Base-by-base conservation (phyloP, 2,329 filamentous ascomycete genomes). In the Claviceps africana region DNA sequence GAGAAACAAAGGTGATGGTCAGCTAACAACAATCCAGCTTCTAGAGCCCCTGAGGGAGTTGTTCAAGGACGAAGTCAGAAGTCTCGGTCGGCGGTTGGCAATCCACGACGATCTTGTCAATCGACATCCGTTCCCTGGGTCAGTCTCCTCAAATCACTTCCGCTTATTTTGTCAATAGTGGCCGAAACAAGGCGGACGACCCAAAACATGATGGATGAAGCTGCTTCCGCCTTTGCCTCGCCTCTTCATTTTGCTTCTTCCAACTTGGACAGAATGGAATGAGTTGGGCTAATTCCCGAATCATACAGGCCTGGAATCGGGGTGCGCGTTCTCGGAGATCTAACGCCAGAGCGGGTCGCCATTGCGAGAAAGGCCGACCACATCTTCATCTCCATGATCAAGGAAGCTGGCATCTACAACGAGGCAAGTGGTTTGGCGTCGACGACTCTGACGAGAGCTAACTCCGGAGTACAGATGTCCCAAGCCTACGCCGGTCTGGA, bases 291-390 rank as follows among this genome's bases (percentile, higher is more conserved):
- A 28, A 54, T 53, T 39, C 49, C 22, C 54, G 85, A 42, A 84
- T 73, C 0, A 25, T 11, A n/a, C 21, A 48, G 47, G 10, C 48
- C 48, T 21, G 77, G 70, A 50, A 81, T 94, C 55, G 88, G 79
- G 15, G 86, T 93, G 58, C 78, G 87, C 51, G 84, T 95, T 55
- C 72, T 95, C 1, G 90, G 90, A 37, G 89, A 94, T 59, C 83
- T 95, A 15, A 95, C 87, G 1, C 76, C 75, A 2, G 85, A 90
- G 64, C 79, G 85, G 43, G 84, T 95, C 17, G 79, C 81, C 52
- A 93, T 95, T 56, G 87, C 81, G 2, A 72, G 86, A n/a, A 73
- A 85, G 64, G 86, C 86, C 1, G 87, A 90, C 61, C 64, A 80
- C 62, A 90, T 91, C 62, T 90, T 86, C 70, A 88, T 90, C 59